Percentiles rank a stretch among this genome's conserved stretches.
Evolutionary conservation across 176 grass and related monocot genomes (phyloP).

Genomic region (Lolium multiflorum): DNA sequence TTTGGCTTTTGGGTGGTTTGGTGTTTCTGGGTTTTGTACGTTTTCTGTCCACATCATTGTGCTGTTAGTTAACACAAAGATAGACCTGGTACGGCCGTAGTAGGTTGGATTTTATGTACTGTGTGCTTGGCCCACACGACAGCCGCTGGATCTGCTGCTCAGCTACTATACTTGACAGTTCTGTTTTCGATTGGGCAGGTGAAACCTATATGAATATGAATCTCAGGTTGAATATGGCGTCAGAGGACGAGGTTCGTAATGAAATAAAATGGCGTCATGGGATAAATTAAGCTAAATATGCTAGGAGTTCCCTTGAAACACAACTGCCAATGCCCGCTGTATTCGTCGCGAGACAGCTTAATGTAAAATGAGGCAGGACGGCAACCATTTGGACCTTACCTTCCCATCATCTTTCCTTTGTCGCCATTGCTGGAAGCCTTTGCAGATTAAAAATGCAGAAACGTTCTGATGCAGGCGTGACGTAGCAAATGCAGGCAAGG

Average conservation of each 20-base stretch:
- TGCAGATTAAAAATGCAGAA: not conserved
- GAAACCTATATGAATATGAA: not conserved
- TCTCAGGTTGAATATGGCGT: conserved; percentile 15
- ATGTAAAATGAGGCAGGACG: not conserved
- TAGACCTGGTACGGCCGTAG: not conserved
- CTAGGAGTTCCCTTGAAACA: not conserved
- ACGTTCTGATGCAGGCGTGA: not conserved
- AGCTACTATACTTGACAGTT: not conserved
- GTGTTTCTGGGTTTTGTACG: not conserved
- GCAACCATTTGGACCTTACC: conserved; percentile 29
- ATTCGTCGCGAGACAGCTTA: not conserved
- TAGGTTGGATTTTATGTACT: conserved; percentile 23
- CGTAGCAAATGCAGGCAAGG: conserved; percentile 22
- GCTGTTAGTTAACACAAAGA: not conserved
- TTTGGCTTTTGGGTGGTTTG: conserved; percentile 1
- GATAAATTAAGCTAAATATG: not conserved
- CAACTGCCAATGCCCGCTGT: not conserved
- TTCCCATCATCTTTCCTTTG: conserved; percentile 24
- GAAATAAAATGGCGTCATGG: conserved; percentile 1
- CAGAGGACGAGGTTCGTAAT: not conserved
- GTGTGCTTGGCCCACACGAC: conserved; percentile 16
- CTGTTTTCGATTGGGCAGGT: conserved; percentile 13
- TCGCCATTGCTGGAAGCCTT: conserved; percentile 29
- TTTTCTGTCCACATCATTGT: not conserved
- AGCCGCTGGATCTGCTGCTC: not conserved